Base-by-base conservation (phyloP, 2,329 filamentous ascomycete species). In the Arthroderma sp. region DNA sequence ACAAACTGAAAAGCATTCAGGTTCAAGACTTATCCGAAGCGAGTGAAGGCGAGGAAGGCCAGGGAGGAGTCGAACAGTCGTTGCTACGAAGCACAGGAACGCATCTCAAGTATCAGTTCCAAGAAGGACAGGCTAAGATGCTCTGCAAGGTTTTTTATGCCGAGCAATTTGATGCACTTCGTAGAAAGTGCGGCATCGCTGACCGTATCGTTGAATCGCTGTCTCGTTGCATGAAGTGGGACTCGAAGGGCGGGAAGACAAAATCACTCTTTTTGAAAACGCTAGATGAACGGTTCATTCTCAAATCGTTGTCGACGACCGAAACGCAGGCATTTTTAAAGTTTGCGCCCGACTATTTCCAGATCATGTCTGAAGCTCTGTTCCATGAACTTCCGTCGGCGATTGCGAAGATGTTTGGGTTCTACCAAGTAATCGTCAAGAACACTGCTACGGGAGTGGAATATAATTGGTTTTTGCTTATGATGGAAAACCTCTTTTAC, bases 401-500 rank as follows among this genome's bases (percentile, higher is more conserved):
- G 36, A 98, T 98, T 57, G 91, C 91, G 29, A 98, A 98, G 68
- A 98, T 98, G 91, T 78, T 98, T 44, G 91, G 91, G 0, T 93
- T 98, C 61, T 98, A 94, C 67, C 89, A 96, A 56, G 83, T 98
- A 40, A 83, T 89, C 52, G 94, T 98, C 67, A 95, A 94, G 67
- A 96, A 96, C 55, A 85, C 91, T 0, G 73, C 77, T 11, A 95
- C 88, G 0, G 88, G 87, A 41, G 84, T 84, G 0, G 91, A 98
- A 60, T 89, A 94, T 62, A 94, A 94, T 60, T 85, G 89, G 64
- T 94, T 93, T 62, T 74, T 98, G 43, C 71, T 98, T 4, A 75
- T 98, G 11, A 98, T 96, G 80, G 91, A 98, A 65, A 98, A 98
- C 54, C 69, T 98, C 10, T 98, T 98, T 62, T 98, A 98, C 58